A percentile compares a stretch with the other conserved stretches of the same genome.
These are phyloP conservation scores for Penicillium sp. DNA, from an alignment of 2,329 filamentous ascomycete species.

Conservation along the genomic window DNA sequence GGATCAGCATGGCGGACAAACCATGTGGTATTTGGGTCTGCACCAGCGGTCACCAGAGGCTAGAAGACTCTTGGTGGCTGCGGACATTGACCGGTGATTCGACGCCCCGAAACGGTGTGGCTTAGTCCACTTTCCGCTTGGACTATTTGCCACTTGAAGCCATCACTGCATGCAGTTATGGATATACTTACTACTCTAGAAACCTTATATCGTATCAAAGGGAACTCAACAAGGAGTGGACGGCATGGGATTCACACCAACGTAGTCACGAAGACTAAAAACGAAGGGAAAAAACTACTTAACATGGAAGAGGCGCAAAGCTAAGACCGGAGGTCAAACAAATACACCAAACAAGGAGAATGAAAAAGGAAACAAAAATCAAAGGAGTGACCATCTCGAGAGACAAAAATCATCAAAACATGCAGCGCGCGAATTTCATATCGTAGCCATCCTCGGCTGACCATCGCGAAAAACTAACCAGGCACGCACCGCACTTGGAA, in stretches of 20 bases:
- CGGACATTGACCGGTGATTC: constrained; percentile 1
- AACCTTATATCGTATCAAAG: not conserved
- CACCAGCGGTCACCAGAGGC: not conserved
- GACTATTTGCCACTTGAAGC: not conserved
- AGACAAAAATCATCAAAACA: not conserved
- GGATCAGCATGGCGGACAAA: not conserved
- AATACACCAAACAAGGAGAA: not conserved
- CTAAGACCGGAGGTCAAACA: not conserved
- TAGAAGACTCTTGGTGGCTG: not conserved
- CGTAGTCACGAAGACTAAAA: not conserved
- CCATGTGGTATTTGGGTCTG: not conserved
- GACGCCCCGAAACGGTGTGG: not conserved
- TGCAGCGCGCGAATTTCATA: constrained; percentile 9
- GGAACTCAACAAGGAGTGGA: constrained; percentile 13
- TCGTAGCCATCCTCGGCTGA: constrained; percentile 15
- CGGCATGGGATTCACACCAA: constrained; percentile 16
- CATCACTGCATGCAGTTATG: not conserved
- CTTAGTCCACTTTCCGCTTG: not conserved
- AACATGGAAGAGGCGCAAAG: not conserved
- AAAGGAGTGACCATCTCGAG: constrained; percentile 4
- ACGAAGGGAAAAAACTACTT: not conserved
- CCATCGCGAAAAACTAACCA: constrained; percentile 7
- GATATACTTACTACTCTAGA: not conserved
- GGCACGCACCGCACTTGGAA: constrained; percentile 13
- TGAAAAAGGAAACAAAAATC: not conserved